Percentiles rank a stretch among this genome's conserved stretches.
Conservation (phyloP, 768 basidiomycete genomes). For the Chalciporus sphaerocephalus region DNA sequence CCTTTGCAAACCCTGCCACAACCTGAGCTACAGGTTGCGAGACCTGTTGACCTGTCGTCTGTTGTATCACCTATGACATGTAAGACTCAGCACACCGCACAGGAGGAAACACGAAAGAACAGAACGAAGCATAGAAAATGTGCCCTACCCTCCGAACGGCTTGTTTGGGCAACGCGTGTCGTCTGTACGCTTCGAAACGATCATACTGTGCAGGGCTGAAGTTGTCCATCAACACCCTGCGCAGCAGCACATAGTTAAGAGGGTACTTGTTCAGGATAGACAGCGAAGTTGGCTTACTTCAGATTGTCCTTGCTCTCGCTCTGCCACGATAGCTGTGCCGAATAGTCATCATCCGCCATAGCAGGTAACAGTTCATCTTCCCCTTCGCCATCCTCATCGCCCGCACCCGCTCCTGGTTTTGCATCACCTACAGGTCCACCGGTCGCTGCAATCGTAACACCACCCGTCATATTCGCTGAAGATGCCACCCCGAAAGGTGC, state of each 20-base stretch:
- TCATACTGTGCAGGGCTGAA: conserved; percentile 82
- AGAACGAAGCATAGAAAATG: too few species aligned
- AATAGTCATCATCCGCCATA: conserved; percentile 88
- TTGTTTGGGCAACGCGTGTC: conserved; percentile 79
- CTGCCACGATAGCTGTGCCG: conserved; percentile 77
- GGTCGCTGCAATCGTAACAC: background rate
- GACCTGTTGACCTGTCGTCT: conserved; percentile 74
- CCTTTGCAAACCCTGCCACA: conserved; percentile 85
- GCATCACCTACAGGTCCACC: background rate
- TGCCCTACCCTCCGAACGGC: conserved; percentile 67
- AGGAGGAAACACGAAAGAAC: background rate
- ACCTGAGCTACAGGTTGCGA: conserved; percentile 86
- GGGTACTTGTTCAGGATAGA: background rate
- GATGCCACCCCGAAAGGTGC: background rate
- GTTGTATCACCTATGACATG: conserved; percentile 67
- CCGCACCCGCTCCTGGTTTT: conserved; percentile 14
- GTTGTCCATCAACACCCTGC: conserved; percentile 86
- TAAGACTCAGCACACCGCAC: background rate
- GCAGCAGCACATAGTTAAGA: background rate
- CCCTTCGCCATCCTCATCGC: conserved; percentile 57
- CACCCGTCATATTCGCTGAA: background rate
- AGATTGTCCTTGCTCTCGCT: conserved; percentile 86
- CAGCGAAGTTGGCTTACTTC: conserved; percentile 46
- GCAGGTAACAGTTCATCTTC: conserved; percentile 78
- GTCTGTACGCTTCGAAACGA: conserved; percentile 82